Conservation (phyloP, 1,139 yeast species). For the Geotrichum fermentans region DNA sequence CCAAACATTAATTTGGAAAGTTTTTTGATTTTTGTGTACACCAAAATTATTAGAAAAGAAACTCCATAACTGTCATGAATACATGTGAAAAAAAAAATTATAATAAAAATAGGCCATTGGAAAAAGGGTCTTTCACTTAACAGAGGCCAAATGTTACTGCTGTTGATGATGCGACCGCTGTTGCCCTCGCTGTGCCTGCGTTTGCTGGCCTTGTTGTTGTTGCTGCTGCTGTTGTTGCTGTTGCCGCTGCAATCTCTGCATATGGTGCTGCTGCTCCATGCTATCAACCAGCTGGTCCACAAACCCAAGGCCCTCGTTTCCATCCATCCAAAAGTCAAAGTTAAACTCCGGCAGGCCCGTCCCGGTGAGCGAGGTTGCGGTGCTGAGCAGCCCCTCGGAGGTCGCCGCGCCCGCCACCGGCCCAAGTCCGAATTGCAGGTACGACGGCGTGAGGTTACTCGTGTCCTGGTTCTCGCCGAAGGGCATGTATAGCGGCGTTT, state of each 20-base stretch:
- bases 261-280: slow-evolving; percentile 52
- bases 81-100: too few relatives aligned
- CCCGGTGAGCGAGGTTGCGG: slow-evolving; percentile 14
- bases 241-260: slow-evolving; percentile 23
- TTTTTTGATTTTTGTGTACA: too few relatives aligned
- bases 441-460: slow-evolving; percentile 2
- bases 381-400: background rate
- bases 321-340: slow-evolving; percentile 52
- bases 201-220: too few relatives aligned
- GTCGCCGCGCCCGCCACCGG: slow-evolving; percentile 15
- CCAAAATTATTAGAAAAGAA: too few relatives aligned
- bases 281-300: slow-evolving; percentile 88
- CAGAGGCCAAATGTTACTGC: too few relatives aligned
- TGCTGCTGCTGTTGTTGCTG: slow-evolving; percentile 1
- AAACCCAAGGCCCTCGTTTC: slow-evolving; percentile 70
- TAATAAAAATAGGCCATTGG: too few relatives aligned
- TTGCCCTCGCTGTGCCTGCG: too few relatives aligned
- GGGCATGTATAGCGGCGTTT: background rate
- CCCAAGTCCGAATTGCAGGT: slow-evolving; percentile 17
- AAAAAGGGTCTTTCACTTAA: too few relatives aligned
- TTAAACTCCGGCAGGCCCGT: slow-evolving; percentile 30
- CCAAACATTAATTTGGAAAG: too few relatives aligned
- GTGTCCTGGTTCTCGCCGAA: background rate
- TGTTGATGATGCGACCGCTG: too few relatives aligned
- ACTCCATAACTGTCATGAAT: too few relatives aligned